Conservation (phyloP, 495 filamentous ascomycete genomes). For the Neurospora cerealis region DNA sequence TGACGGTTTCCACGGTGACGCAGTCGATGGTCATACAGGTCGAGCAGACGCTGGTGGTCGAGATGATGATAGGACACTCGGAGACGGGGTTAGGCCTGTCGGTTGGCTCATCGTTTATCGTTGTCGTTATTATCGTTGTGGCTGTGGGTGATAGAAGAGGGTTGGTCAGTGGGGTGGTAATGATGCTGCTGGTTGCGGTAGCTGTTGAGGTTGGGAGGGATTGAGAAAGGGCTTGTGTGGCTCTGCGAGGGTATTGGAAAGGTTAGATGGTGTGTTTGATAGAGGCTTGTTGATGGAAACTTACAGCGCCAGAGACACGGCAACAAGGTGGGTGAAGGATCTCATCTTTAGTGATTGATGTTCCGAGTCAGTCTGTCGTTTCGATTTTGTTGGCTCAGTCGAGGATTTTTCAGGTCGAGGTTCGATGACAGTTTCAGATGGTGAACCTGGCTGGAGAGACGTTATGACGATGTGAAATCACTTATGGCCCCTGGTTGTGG, state of each 20-base stretch:
- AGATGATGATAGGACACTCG: conserved; percentile 15
- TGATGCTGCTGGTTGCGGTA: neutral
- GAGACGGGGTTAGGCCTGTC: conserved; percentile 1
- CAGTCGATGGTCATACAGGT: conserved; percentile 18
- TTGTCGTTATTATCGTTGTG: neutral
- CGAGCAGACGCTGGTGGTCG: conserved; percentile 14
- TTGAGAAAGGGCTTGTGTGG: neutral
- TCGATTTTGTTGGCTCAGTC: neutral
- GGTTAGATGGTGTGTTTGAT: neutral
- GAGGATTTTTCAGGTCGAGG: neutral
- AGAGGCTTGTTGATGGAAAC: neutral
- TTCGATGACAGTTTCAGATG: neutral
- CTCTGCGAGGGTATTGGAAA: neutral
- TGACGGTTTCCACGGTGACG: conserved; percentile 10
- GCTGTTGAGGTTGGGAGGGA: neutral
- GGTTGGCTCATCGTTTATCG: neutral
- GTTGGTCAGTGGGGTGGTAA: neutral
- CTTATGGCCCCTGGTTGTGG: neutral
- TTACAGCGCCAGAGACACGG: neutral
- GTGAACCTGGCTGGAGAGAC: neutral
- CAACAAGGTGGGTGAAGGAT: neutral
- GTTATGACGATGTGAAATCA: neutral
- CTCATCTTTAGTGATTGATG: neutral
- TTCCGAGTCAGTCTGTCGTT: neutral
- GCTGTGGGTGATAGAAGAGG: neutral